Base-by-base conservation (phyloP, 805 yeast genomes). In the Metschnikowia cerradonensis region DNA sequence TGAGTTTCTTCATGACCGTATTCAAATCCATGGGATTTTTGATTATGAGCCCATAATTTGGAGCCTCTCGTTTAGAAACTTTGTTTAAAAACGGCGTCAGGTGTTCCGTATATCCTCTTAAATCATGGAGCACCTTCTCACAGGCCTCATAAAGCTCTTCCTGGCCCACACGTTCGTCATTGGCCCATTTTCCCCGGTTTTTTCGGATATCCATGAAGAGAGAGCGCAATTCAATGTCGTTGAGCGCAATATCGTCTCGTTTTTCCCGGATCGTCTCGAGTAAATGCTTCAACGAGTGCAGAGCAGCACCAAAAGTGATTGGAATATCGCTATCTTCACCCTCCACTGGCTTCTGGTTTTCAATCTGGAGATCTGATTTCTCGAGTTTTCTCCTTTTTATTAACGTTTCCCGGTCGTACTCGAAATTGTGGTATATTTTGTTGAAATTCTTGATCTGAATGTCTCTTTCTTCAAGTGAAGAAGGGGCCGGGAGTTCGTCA, bases 11-110 rank as follows among this genome's bases (percentile, higher is more conserved):
- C 83, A 90, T 77, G 13, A 95, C 96, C 0, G 97, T 92, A 62
- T 90, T 91, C 58, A 94, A 74, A 64, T 94, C 99, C 99, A 94
- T 94, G 20, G 99, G 98, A 51, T 81, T 82, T 60, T 90, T 91
- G 61, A 94, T 92, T 39, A 94, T 78, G 50, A 86, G 84, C 57
- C 90, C 90, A 68, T 94, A 94, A 64, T 94, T 94, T 6, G 99
- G 99, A 0, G 99, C 99, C 62, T 94, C 99, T 50, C 99, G 79
- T 65, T 94, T 94, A 52, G 94, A 89, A n/a, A 94, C 99, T 63
- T 89, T 88, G 69, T 91, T 94, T 57, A 94, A 75, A 63, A 94
- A 94, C 0, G 98, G 96, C 1, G 97, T 90, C 0, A 97, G 90
- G 68, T 94, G 98, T 62, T 94, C 97, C 0, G 99, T 92, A 59